Evolutionary conservation across 805 yeast species (phyloP).

Genomic region (Kregervanrija pseudodelftensis): DNA sequence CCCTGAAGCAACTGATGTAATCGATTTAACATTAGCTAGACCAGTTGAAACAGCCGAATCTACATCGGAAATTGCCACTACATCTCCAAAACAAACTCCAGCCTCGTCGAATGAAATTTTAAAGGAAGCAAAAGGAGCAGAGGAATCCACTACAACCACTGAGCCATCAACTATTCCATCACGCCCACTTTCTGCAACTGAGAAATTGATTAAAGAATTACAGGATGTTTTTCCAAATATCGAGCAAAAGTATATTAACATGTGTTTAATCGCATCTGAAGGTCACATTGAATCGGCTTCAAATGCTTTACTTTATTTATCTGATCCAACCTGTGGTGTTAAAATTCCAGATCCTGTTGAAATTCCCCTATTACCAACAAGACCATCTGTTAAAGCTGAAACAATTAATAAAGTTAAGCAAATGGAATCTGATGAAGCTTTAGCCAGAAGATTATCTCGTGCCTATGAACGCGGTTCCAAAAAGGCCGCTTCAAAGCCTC

Average conservation of each 20-base stretch:
- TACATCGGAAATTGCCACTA: neutral
- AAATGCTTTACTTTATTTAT: slow-evolving; percentile 72
- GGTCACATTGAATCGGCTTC: slow-evolving; percentile 82
- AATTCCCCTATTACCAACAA: slow-evolving; percentile 31
- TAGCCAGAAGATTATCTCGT: slow-evolving; percentile 76
- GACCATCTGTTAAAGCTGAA: slow-evolving; percentile 26
- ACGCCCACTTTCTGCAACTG: slow-evolving; percentile 58
- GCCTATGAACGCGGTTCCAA: slow-evolving; percentile 34
- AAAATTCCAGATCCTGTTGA: slow-evolving; percentile 43
- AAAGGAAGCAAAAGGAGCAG: neutral
- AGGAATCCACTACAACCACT: neutral
- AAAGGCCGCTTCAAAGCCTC: neutral
- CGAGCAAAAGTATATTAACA: slow-evolving; percentile 64
- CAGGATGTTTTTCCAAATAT: slow-evolving; percentile 80
- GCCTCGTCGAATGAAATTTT: neutral
- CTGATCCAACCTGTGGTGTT: slow-evolving; percentile 62
- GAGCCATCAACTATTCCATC: slow-evolving; percentile 42
- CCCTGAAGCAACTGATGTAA: no score
- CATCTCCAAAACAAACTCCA: neutral
- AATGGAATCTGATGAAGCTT: slow-evolving; percentile 53
- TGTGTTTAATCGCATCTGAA: slow-evolving; percentile 78
- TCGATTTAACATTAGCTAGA: neutral
- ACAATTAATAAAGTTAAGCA: slow-evolving; percentile 26
- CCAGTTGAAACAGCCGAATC: slow-evolving; percentile 1
- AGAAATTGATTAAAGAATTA: slow-evolving; percentile 50